Evolutionary conservation across 345 rosid genomes (phyloP).

Genomic region (Gossypium thurberi): DNA sequence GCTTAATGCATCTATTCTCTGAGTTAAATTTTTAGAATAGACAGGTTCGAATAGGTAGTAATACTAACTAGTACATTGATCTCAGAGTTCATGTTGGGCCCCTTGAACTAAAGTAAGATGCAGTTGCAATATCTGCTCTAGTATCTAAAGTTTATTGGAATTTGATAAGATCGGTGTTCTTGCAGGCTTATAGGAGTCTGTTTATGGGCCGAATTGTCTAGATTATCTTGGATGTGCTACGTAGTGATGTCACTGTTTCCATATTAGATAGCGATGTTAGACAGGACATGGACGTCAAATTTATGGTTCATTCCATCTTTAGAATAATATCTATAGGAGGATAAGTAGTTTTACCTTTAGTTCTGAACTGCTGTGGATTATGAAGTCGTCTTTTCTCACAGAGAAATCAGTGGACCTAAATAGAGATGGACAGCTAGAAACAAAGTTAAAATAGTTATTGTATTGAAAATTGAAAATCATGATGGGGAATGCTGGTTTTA

Average conservation of each 20-base stretch:
- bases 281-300: neutral
- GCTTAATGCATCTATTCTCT: neutral
- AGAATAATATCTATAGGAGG: neutral
- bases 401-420: neutral
- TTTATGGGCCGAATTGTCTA: neutral
- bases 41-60: neutral
- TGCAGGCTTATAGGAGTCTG: neutral
- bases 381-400: neutral
- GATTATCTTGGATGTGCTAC: neutral
- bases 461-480: neutral
- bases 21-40: slow-evolving; percentile 1
- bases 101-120: neutral
- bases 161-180: neutral
- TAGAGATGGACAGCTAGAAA: neutral
- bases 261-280: neutral
- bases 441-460: neutral
- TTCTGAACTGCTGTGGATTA: neutral
- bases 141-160: neutral
- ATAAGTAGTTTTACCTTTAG: neutral
- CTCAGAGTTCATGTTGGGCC: neutral
- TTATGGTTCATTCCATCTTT: neutral
- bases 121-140: neutral
- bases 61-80: neutral
- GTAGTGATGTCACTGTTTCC: neutral
- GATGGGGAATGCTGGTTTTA: neutral